Evolutionary conservation across 2,329 filamentous ascomycete genomes (phyloP).

Genomic region (Ophiostoma australiae): DNA sequence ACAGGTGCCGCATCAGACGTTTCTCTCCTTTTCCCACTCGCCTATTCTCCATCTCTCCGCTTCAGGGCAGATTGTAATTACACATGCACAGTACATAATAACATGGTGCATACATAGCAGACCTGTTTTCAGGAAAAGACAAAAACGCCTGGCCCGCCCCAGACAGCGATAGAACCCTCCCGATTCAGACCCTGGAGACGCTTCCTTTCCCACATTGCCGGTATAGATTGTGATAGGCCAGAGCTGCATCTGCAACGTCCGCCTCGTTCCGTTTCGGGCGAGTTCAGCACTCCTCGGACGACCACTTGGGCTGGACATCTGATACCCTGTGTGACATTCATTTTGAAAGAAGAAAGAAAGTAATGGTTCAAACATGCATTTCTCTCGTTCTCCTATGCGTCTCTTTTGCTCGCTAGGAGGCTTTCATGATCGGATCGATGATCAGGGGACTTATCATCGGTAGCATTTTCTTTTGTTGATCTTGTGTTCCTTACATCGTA

Average conservation of each 20-base stretch:
- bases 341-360: neutral
- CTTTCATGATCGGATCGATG: no score
- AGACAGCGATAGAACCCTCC: neutral
- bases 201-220: constrained; percentile 15
- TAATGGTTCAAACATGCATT: neutral
- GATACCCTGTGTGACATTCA: neutral
- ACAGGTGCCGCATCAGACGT: neutral
- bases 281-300: constrained; percentile 22
- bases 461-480: neutral
- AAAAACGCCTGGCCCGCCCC: constrained; percentile 16
- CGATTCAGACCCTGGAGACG: neutral
- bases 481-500: no score
- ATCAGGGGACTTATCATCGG: neutral
- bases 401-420: neutral
- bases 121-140: neutral
- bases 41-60: neutral
- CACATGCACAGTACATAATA: neutral
- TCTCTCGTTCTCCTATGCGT: neutral
- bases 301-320: constrained; percentile 12
- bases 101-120: no score
- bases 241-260: constrained; percentile 15
- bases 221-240: constrained; percentile 22
- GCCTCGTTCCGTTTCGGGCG: constrained; percentile 18
- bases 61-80: constrained; percentile 1
- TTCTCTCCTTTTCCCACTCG: neutral